Evolutionary conservation across 495 filamentous ascomycete genomes (phyloP), one percentile per base, ranked within the genome.

Genomic region (Aspergillus kassunensis): DNA sequence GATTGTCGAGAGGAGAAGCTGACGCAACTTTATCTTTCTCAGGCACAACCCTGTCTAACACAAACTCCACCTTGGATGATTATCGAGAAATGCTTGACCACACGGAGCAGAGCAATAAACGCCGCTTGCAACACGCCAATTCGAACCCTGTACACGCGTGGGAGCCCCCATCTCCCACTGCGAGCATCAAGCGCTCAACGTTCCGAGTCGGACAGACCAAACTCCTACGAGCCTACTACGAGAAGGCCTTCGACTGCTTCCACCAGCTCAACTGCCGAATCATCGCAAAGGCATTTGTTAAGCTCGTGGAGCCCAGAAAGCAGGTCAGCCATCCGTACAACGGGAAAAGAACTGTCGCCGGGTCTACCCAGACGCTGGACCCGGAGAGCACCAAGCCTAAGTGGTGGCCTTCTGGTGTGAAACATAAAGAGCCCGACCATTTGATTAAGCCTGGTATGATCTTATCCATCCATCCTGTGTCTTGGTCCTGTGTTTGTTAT

Each of bases 361-460:
- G 39, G 68, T 73, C 56, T 61, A 78, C 35, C 9, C 65, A 70
- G 36, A 61, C 59, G 6, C 63, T 67, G 13, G 65, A 74, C 47
- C 71, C 73, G 0, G 73, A 76, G 49, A 50, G 63, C 36, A 76
- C 73, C 4, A 76, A 74, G 33, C 90, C 90, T 6, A 76, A 73
- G 16, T 95, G 90, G 90, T 95, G 90, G 90, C 90, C 90, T 0
- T 71, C 72, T 19, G 70, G 73, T 12, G 78, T 81, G 9, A 72
- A 76, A 6, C 89, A 91, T 56, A 83, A 78, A 49, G 90, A 95
- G 64, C 90, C 90, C 0, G 89, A 95, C 59, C 90, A 95, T 65
- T 67, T 90, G 19, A 74, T 76, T 47, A 93, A 87, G 63, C 71
- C 73, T 55, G 83, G 88, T 90, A 69, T 66, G 77, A 19, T 3